Evolutionary conservation across 306 rosid species (phyloP), one percentile per base, ranked within the genome.

Genomic region (Gynostemma pentaphyllum): DNA sequence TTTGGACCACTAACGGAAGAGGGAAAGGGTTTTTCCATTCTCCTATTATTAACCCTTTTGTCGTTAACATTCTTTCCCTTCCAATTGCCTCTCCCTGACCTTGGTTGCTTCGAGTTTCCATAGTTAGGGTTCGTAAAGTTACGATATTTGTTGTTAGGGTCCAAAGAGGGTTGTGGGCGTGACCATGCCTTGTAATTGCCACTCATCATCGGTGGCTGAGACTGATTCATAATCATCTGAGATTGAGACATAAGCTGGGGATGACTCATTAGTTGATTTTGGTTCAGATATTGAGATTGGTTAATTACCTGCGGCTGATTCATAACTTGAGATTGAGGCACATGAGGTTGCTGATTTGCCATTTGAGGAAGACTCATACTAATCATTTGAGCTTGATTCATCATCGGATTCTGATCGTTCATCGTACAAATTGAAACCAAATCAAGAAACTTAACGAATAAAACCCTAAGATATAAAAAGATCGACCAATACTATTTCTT

Each of bases 31-130:
- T 73, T 81, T 0, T 81, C 97, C 75, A 75, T 68, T 73, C 95
- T 79, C 62, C 80, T 68, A 2, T 8, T 57, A 64, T 85, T 92
- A 40, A 70, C 80, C 66, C 95, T 82, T 75, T 83, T 86, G 68
- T 85, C 94, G 26, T 60, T 32, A 1, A 64, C 67, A 55, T 82
- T 86, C 78, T 85, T 87, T 1, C 95, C 90, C 78, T 76, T 91
- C 96, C 97, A 85, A 71, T 83, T 80, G 69, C 62, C 74, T 50
- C 86, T 76, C 19, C 83, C 80, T 5, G 42, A 74, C 21, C 73
- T 74, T 2, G 61, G 19, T 36, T 24, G 69, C 62, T 50, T 69
- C 62, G 39, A 71, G 50, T 63, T 61, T 54, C 52, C 48, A 24
- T 42, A 72, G 32, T 62, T 68, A 44, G 76, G 78, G 46, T 32